phyloP scores from a whole-genome alignment of 2,329 filamentous ascomycete genomes.

The Xylariaceae sp. region DNA sequence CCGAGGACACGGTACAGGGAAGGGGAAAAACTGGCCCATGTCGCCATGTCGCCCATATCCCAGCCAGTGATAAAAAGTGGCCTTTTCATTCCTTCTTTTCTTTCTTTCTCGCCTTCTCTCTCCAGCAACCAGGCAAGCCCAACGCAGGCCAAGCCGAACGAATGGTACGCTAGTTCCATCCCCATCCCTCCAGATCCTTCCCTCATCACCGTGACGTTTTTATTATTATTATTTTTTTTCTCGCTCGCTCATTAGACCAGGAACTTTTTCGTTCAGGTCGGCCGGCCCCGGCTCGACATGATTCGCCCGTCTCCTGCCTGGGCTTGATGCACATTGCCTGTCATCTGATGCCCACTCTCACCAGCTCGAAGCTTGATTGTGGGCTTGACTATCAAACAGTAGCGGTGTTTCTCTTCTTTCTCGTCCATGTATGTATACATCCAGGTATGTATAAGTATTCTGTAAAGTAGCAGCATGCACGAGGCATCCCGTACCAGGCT shows the following conservation, averaged over 20 bases:
- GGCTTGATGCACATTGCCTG: slow-evolving; percentile 14
- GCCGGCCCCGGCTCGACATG: slow-evolving; percentile 11
- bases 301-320: slow-evolving; percentile 15
- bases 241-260: slow-evolving; percentile 4
- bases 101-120: slow-evolving; percentile 5
- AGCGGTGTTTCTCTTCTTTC: background rate
- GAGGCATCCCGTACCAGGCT: too few species aligned
- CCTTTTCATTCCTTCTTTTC: slow-evolving; percentile 2
- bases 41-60: too few species aligned
- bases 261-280: slow-evolving; percentile 12
- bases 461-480: too few species aligned
- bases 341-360: slow-evolving; percentile 17
- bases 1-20: slow-evolving; percentile 11
- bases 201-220: background rate
- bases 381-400: slow-evolving; percentile 8
- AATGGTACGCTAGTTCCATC: slow-evolving; percentile 14
- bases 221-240: too few species aligned
- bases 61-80: background rate
- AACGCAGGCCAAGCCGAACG: slow-evolving; percentile 9
- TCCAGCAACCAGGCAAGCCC: background rate
- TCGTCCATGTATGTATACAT: background rate
- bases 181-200: background rate
- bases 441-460: too few species aligned
- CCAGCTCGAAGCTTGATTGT: slow-evolving; percentile 9
- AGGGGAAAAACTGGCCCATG: slow-evolving; percentile 1